A percentile compares a stretch with the other conserved stretches of the same genome.
Conservation (phyloP, 2,329 filamentous ascomycete species). For the Fusarium verrucosum region DNA sequence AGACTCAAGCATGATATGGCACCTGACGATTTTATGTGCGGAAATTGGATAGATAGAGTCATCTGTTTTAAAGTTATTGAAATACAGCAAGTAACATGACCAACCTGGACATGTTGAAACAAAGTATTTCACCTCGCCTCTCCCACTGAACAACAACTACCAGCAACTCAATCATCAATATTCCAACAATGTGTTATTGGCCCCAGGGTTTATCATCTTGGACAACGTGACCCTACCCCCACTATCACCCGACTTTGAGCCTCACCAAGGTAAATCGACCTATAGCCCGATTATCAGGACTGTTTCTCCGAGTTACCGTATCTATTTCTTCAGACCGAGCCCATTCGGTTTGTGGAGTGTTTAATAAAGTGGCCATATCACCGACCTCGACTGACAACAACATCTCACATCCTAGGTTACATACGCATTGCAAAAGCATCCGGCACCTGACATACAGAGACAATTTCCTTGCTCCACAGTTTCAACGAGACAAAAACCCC, state of each 20-base stretch:
- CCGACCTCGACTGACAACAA: slow-evolving; percentile 27
- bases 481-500: not conserved
- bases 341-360: slow-evolving; percentile 7
- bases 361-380: slow-evolving; percentile 31
- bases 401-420: slow-evolving; percentile 16
- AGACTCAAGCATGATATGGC: not conserved
- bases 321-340: slow-evolving; percentile 10
- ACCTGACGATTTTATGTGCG: slow-evolving; percentile 10
- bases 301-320: slow-evolving; percentile 13
- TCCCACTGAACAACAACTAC: slow-evolving; percentile 5
- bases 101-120: slow-evolving; percentile 2
- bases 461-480: slow-evolving; percentile 2
- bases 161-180: slow-evolving; percentile 18
- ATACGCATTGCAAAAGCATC: slow-evolving; percentile 8
- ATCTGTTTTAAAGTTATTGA: slow-evolving; percentile 27
- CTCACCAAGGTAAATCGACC: slow-evolving; percentile 26
- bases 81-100: slow-evolving; percentile 3
- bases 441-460: not conserved
- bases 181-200: slow-evolving; percentile 10
- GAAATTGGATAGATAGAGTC: slow-evolving; percentile 2
- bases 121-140: not conserved
- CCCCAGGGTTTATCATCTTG: slow-evolving; percentile 8
- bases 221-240: slow-evolving; percentile 45
- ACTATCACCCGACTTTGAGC: slow-evolving; percentile 41
- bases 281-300: not conserved